A percentile compares a stretch with the other conserved stretches of the same genome.
Conservation (phyloP, 768 basidiomycete species). For the Ramaria sp. region DNA sequence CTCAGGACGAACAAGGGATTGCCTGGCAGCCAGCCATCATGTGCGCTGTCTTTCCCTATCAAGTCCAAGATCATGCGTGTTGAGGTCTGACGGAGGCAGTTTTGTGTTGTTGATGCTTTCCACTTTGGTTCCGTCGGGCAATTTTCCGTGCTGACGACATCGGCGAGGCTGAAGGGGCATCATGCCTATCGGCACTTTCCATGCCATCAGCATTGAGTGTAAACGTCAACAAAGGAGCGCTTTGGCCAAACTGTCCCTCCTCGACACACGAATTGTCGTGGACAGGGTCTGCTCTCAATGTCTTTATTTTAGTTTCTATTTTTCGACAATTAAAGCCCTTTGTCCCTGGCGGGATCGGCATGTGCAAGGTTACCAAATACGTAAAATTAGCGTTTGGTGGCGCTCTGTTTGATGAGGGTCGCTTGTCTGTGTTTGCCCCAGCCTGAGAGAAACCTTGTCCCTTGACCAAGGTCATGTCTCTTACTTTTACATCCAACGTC, state of each 20-base stretch:
- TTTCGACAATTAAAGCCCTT: too few species aligned
- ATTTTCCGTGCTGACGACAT: background rate
- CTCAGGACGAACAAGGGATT: background rate
- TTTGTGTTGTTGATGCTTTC: background rate
- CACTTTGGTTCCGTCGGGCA: background rate
- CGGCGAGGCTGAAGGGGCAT: background rate
- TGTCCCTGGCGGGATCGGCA: too few species aligned
- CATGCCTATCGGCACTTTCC: background rate
- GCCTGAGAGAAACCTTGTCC: conserved; percentile 4
- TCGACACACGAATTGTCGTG: background rate
- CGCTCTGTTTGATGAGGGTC: background rate
- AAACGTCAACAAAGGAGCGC: background rate
- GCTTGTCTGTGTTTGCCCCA: conserved; percentile 2
- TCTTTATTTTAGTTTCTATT: too few species aligned
- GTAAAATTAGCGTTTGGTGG: background rate
- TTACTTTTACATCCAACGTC: background rate
- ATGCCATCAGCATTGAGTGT: background rate
- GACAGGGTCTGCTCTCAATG: too few species aligned
- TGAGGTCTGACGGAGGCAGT: too few species aligned
- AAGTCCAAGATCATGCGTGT: too few species aligned
- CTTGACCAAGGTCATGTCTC: background rate
- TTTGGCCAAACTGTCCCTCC: background rate
- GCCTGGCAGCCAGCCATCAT: background rate
- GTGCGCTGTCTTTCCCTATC: background rate
- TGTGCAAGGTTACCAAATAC: background rate